phyloP scores from a whole-genome alignment of 768 basidiomycete genomes.

The Jaapia argillacea region DNA sequence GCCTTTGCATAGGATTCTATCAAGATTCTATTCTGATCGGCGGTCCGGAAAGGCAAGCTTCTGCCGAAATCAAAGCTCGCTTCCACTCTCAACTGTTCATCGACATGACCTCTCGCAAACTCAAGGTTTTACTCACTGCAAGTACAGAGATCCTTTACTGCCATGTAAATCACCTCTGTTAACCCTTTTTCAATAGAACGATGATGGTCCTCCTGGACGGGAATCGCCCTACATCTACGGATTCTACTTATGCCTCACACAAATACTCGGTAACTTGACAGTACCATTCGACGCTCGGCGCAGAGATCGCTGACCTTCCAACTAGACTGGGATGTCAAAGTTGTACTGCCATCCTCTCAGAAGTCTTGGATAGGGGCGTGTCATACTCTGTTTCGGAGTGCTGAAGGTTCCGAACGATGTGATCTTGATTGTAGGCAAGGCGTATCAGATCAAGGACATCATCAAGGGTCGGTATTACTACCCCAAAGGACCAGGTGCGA shows the following conservation, averaged over 20 bases:
- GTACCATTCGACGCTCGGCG: not conserved
- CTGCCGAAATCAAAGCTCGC: too few relatives aligned
- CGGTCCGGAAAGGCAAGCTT: too few relatives aligned
- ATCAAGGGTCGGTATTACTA: conserved; percentile 70
- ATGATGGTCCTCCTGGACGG: conserved; percentile 69
- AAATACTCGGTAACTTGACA: conserved; percentile 41
- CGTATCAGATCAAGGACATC: conserved; percentile 69
- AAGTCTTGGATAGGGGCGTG: conserved; percentile 85
- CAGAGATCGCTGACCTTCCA: not conserved
- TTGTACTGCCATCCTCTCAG: conserved; percentile 71
- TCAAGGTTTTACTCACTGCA: conserved; percentile 33
- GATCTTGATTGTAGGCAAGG: conserved; percentile 43
- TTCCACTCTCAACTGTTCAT: not conserved
- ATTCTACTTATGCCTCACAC: conserved; percentile 51
- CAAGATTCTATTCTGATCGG: too few relatives aligned
- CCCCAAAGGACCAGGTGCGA: conserved; percentile 45
- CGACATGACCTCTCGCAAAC: conserved; percentile 14
- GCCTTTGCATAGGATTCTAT: too few relatives aligned
- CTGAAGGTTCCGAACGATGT: not conserved
- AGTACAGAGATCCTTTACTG: conserved; percentile 13
- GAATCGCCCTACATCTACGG: conserved; percentile 74
- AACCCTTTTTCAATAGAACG: conserved; percentile 40
- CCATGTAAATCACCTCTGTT: conserved; percentile 1
- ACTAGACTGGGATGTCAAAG: conserved; percentile 70
- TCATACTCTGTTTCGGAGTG: conserved; percentile 1